Conservation (phyloP, 2,329 filamentous ascomycete genomes). For the Penicillium sp. region DNA sequence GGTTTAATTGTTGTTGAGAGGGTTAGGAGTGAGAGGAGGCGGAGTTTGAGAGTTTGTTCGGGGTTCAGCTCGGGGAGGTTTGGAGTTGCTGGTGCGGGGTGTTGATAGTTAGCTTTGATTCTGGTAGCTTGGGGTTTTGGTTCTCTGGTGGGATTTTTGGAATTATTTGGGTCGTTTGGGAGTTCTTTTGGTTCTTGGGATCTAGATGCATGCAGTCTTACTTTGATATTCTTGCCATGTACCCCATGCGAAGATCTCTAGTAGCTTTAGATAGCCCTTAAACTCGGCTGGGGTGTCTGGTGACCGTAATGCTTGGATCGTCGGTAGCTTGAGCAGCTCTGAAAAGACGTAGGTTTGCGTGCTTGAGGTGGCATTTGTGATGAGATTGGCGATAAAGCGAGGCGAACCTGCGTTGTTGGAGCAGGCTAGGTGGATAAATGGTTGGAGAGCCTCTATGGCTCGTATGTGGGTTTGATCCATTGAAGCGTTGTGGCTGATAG, state of each 20-base stretch:
- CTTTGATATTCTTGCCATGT: conserved; percentile 76
- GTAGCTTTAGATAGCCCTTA: conserved; percentile 62
- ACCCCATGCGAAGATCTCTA: conserved; percentile 89
- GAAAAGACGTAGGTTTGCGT: conserved; percentile 89
- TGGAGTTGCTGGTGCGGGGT: conserved; percentile 40
- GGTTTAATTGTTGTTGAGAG: conserved; percentile 66
- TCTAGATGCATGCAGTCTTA: conserved; percentile 29
- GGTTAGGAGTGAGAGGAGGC: conserved; percentile 82
- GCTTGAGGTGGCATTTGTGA: conserved; percentile 83
- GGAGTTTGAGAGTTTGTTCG: conserved; percentile 77
- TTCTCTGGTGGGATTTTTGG: not conserved
- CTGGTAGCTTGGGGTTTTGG: not conserved
- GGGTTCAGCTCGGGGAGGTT: conserved; percentile 69
- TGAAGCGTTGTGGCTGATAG: not conserved
- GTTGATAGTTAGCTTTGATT: conserved; percentile 1
- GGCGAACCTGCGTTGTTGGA: conserved; percentile 70
- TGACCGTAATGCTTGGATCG: conserved; percentile 69
- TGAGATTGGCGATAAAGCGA: conserved; percentile 78
- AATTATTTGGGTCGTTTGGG: not conserved
- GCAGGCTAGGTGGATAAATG: conserved; percentile 86
- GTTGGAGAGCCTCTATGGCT: conserved; percentile 63
- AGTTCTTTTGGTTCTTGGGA: not conserved
- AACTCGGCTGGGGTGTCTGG: conserved; percentile 59
- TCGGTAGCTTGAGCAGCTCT: conserved; percentile 79
- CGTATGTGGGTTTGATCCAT: conserved; percentile 52